phyloP scores from a whole-genome alignment of 176 grass and related monocot genomes.

The Eragrostis curvula region DNA sequence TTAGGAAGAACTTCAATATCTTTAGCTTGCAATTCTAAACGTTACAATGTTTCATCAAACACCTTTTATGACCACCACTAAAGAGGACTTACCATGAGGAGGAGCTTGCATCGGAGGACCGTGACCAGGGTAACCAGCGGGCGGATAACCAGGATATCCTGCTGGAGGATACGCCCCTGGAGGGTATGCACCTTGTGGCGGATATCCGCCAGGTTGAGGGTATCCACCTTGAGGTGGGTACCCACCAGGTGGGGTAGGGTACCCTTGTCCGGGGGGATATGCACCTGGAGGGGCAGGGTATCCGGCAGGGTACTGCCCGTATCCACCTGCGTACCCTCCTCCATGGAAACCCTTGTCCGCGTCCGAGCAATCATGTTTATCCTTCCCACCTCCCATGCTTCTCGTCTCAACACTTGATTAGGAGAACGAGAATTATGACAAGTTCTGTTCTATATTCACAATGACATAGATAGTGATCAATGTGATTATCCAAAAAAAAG shows the following conservation, averaged over 20 bases:
- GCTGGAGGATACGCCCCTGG: constrained; percentile 28
- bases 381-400: constrained; percentile 69
- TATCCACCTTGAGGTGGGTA: constrained; percentile 45
- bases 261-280: constrained; percentile 48
- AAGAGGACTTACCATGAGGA: constrained; percentile 3
- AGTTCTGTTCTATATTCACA: neutral
- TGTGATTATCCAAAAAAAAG: too few species aligned
- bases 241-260: constrained; percentile 29
- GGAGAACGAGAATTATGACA: neutral
- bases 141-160: constrained; percentile 33
- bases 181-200: constrained; percentile 39
- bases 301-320: constrained; percentile 34
- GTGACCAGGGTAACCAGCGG: constrained; percentile 47
- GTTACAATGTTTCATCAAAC: neutral
- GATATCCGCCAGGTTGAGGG: constrained; percentile 57
- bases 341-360: constrained; percentile 47
- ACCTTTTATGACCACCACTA: neutral
- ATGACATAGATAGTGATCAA: neutral
- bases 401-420: neutral
- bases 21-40: neutral
- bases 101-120: constrained; percentile 22
- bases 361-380: constrained; percentile 35
- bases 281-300: constrained; percentile 34
- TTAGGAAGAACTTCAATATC: too few species aligned
- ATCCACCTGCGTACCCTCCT: constrained; percentile 47